phyloP scores from a whole-genome alignment of 768 basidiomycete species.

The Auricularia sp. region DNA sequence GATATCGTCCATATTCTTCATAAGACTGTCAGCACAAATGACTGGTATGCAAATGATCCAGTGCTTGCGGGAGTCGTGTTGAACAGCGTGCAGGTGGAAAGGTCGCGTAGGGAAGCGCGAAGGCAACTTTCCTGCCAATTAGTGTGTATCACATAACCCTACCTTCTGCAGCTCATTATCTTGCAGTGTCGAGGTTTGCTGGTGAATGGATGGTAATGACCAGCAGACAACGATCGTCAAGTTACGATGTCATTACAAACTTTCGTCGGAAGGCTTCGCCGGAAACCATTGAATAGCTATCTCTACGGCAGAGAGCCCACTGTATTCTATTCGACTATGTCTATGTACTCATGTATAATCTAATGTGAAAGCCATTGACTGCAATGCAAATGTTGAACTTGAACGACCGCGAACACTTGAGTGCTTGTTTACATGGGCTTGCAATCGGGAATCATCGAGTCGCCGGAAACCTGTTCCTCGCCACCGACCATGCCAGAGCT shows the following conservation, averaged over 20 bases:
- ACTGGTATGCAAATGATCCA: conserved; percentile 42
- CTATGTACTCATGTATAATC: not conserved
- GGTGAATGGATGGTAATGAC: not conserved
- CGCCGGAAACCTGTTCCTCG: not conserved
- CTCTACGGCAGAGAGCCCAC: not conserved
- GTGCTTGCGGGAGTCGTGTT: too few relatives aligned
- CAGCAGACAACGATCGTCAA: not conserved
- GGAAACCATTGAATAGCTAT: not conserved
- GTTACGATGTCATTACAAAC: too few relatives aligned
- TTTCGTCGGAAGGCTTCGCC: too few relatives aligned
- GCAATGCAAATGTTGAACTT: too few relatives aligned
- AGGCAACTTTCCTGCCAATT: conserved; percentile 63
- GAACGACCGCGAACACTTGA: not conserved
- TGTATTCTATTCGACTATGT: too few relatives aligned
- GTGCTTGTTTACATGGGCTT: not conserved
- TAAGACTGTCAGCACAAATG: conserved; percentile 62
- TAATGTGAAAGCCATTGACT: too few relatives aligned
- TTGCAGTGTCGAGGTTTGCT: not conserved
- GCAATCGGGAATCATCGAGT: not conserved
- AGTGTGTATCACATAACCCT: not conserved
- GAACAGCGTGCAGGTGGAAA: conserved; percentile 49
- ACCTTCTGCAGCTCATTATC: not conserved
- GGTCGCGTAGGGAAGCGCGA: conserved; percentile 50
- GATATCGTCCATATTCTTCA: conserved; percentile 61
- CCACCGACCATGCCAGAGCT: not conserved